A percentile compares a stretch with the other conserved stretches of the same genome.
phyloP scores from a whole-genome alignment of 306 rosid genomes.

The Astragalus glycyphyllos region DNA sequence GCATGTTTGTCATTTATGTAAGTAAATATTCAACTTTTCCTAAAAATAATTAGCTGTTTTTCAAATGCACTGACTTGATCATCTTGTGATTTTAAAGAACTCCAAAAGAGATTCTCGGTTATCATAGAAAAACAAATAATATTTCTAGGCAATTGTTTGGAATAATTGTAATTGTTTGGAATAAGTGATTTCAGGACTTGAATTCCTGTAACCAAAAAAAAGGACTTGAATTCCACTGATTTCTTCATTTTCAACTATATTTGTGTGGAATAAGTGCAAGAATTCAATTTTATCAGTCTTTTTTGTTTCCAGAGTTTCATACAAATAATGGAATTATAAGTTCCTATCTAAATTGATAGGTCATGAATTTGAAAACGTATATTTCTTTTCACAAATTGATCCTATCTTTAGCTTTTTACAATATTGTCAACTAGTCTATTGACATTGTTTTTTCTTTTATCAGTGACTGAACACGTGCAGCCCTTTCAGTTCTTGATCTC shows the following conservation, averaged over 20 bases:
- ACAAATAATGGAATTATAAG: not conserved
- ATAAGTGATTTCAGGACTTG: no score
- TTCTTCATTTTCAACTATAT: not conserved
- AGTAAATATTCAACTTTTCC: not conserved
- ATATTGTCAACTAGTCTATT: constrained; percentile 29
- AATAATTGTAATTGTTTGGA: no score
- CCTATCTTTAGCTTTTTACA: constrained; percentile 11
- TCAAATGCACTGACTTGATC: constrained; percentile 6
- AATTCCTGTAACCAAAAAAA: no score
- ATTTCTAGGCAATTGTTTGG: not conserved
- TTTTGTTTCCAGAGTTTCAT: not conserved
- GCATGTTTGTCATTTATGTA: constrained; percentile 17
- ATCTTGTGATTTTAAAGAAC: not conserved
- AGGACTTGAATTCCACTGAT: not conserved
- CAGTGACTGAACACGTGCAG: constrained; percentile 2
- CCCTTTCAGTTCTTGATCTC: constrained; percentile 23
- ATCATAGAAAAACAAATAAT: not conserved
- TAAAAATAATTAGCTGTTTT: not conserved
- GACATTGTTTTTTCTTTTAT: constrained; percentile 11
- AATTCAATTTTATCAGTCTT: constrained; percentile 4
- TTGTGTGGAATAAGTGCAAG: constrained; percentile 3
- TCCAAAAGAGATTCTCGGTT: not conserved
- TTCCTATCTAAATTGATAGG: not conserved
- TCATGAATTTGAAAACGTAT: not conserved
- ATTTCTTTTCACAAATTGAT: not conserved